Evolutionary conservation across 192 early-diverging fungal genomes (phyloP).

Genomic region (Coemansia sp.): DNA sequence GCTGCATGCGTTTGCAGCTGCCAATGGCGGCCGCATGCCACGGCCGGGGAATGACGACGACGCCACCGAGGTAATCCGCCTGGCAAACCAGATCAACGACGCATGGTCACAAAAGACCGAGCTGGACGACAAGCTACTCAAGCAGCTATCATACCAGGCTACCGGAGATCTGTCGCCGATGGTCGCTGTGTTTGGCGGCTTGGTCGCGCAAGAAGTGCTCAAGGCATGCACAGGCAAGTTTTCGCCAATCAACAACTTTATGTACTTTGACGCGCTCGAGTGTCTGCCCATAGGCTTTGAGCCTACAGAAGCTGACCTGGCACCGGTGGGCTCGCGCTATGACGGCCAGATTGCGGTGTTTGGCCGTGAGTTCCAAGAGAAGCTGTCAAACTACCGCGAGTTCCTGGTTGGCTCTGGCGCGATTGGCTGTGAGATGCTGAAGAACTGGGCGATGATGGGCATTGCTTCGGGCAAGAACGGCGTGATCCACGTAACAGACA

Average conservation of each 20-base stretch:
- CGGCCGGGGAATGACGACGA: slow-evolving; percentile 83
- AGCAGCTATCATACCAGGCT: slow-evolving; percentile 85
- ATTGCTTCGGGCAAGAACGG: slow-evolving; percentile 81
- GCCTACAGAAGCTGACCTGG: slow-evolving; percentile 70
- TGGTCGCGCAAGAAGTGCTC: slow-evolving; percentile 96
- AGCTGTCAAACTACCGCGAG: slow-evolving; percentile 80
- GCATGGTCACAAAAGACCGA: slow-evolving; percentile 70
- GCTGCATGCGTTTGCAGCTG: slow-evolving; percentile 72
- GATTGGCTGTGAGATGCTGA: slow-evolving; percentile 99
- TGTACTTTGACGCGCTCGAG: slow-evolving; percentile 98
- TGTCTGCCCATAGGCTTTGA: slow-evolving; percentile 74
- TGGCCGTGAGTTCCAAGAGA: slow-evolving; percentile 87
- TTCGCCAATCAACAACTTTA: slow-evolving; percentile 83
- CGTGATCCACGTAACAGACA: slow-evolving; percentile 88
- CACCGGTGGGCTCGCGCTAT: slow-evolving; percentile 85
- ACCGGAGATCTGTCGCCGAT: slow-evolving; percentile 91
- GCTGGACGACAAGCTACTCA: slow-evolving; percentile 83
- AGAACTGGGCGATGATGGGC: slow-evolving; percentile 98
- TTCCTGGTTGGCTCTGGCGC: slow-evolving; percentile 98
- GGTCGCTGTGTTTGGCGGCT: slow-evolving; percentile 93
- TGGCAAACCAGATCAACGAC: slow-evolving; percentile 74
- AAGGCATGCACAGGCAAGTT: slow-evolving; percentile 99
- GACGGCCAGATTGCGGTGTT: slow-evolving; percentile 97
- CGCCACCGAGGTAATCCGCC: slow-evolving; percentile 72
- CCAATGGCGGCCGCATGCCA: slow-evolving; percentile 72